Evolutionary conservation across 148 eudicot genomes (phyloP), one percentile per base, ranked within the genome.

Genomic region (Arctostaphylos glauca): DNA sequence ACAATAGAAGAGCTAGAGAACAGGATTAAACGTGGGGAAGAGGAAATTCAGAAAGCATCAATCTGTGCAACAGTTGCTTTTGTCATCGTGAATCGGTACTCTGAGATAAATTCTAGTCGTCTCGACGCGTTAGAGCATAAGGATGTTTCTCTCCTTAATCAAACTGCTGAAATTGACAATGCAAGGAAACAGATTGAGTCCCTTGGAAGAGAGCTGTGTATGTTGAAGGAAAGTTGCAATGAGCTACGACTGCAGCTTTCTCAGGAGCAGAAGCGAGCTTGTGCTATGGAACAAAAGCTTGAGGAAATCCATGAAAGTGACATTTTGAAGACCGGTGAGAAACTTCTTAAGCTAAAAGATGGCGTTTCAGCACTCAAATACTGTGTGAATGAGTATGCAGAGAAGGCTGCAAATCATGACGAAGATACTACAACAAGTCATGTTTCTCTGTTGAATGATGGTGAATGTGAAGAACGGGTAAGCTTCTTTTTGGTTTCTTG

Each of bases 31-130:
- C 74, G 82, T 31, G 91, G 84, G 77, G 67, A 86, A 31, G 88
- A 85, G 71, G 77, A 90, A 84, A 77, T 92, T 49, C 86, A 77
- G 74, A 87, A 73, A 50, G 50, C 90, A 78, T 87, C 94, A 74
- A 79, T 78, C 74, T 91, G 92, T 86, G 93, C 94, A 79, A 89
- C 90, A 71, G 95, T 85, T 81, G 93, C 98, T 83, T 92, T 92
- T 83, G 83, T 94, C 79, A 84, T 91, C 59, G 90, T 94, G 77
- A 91, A 89, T 76, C 88, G 94, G 84, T 77, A 91, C 43, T 92
- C 89, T 56, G 93, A 92, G 88, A 72, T 87, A 67, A 92, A 88
- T 75, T 84, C 86, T 74, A 80, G 74, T 44, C 83, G 85, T 82
- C 82, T 86, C 25, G 87, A 85, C 47, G 88, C 70, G 67, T 78